phyloP scores from a whole-genome alignment of 2,329 filamentous ascomycete species.

The Pseudodiploospora longispora region DNA sequence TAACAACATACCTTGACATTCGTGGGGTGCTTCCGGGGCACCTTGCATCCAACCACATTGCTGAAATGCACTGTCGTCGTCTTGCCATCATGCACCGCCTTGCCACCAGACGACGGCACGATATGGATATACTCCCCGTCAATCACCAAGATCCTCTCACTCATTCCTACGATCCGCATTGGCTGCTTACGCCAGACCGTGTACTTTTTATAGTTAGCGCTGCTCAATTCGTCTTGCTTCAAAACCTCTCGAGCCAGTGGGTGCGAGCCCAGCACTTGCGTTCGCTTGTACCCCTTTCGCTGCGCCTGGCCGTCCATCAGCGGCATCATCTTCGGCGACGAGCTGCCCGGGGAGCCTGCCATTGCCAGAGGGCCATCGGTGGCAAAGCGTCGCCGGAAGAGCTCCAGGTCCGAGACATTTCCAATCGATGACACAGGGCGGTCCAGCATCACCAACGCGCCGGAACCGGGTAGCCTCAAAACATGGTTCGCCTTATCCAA shows the following conservation, averaged over 20 bases:
- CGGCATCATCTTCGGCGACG: conserved; percentile 57
- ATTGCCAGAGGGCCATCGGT: conserved; percentile 65
- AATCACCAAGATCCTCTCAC: conserved; percentile 68
- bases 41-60: conserved; percentile 74
- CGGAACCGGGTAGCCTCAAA: conserved; percentile 66
- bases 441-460: conserved; percentile 67
- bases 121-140: conserved; percentile 85
- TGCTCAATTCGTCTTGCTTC: conserved; percentile 50
- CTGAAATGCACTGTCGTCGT: conserved; percentile 77
- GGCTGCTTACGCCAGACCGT: conserved; percentile 75
- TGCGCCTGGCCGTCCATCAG: conserved; percentile 36
- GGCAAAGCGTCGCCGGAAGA: conserved; percentile 66
- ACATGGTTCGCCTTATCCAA: conserved; percentile 74
- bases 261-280: conserved; percentile 49
- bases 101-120: conserved; percentile 61
- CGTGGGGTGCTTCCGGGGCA: conserved; percentile 69
- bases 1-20: conserved; percentile 63
- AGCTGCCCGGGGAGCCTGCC: conserved; percentile 58
- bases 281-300: conserved; percentile 45
- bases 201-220: conserved; percentile 64
- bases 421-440: conserved; percentile 73
- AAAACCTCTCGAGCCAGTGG: conserved; percentile 58
- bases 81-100: conserved; percentile 60
- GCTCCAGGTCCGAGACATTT: conserved; percentile 65
- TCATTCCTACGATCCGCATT: conserved; percentile 69